phyloP scores from a whole-genome alignment of 2,329 filamentous ascomycete genomes.

The Colletotrichum sp. region DNA sequence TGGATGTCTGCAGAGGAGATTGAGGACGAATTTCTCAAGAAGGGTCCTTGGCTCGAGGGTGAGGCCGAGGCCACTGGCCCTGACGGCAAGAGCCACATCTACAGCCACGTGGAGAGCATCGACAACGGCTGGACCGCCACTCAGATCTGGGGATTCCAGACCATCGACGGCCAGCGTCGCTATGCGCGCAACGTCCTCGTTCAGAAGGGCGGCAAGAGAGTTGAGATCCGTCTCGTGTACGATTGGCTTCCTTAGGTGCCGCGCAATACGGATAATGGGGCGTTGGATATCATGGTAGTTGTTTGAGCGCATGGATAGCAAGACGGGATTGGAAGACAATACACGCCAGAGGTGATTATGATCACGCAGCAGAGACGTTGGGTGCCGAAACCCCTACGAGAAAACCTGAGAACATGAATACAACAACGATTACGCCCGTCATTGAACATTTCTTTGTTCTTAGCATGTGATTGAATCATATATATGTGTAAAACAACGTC shows the following conservation, averaged over 20 bases:
- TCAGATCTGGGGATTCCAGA: slow-evolving; percentile 68
- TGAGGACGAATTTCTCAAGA: slow-evolving; percentile 60
- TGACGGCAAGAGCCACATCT: slow-evolving; percentile 67
- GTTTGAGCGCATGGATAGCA: not conserved
- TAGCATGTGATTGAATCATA: not conserved
- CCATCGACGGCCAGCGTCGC: slow-evolving; percentile 54
- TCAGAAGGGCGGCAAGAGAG: slow-evolving; percentile 54
- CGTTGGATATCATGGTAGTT: not conserved
- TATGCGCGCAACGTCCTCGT: slow-evolving; percentile 60
- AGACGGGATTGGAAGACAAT: not conserved
- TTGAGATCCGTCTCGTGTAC: slow-evolving; percentile 60
- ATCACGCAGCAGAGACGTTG: not conserved
- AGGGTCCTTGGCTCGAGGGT: slow-evolving; percentile 63
- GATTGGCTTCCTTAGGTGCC: slow-evolving; percentile 44
- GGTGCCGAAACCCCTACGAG: not conserved
- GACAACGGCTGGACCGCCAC: slow-evolving; percentile 59
- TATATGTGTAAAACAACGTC: not conserved
- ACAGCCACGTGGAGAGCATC: slow-evolving; percentile 64
- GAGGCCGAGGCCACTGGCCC: slow-evolving; percentile 54
- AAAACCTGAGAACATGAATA: slow-evolving; percentile 8
- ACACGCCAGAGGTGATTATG: not conserved
- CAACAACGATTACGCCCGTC: not conserved
- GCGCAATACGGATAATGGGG: not conserved
- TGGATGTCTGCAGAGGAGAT: slow-evolving; percentile 54
- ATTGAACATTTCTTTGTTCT: not conserved